Conservation (phyloP, 1,284 basidiomycete genomes). For the Melampsora larici-populina region DNA sequence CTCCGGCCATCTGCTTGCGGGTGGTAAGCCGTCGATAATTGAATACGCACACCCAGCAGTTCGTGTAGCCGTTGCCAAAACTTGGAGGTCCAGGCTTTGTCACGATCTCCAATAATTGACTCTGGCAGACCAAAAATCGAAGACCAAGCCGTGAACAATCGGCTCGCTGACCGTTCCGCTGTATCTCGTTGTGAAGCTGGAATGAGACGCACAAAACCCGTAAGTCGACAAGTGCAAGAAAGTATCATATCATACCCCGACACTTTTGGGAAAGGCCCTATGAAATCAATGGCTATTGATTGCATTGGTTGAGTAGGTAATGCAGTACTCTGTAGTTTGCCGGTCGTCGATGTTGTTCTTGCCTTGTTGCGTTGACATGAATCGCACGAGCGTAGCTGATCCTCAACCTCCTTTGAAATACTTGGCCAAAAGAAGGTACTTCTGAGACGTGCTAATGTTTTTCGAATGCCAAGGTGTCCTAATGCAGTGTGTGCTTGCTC, state of each 20-base stretch:
- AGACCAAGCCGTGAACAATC: too few relatives aligned
- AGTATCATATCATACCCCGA: not conserved
- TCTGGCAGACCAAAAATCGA: too few relatives aligned
- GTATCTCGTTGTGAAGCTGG: not conserved
- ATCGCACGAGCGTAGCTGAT: not conserved
- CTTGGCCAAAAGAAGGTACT: too few relatives aligned
- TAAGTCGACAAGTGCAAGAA: not conserved
- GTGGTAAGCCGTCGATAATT: conserved; percentile 47
- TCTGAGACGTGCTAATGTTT: too few relatives aligned
- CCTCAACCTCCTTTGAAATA: too few relatives aligned
- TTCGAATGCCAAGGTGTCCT: conserved; percentile 10
- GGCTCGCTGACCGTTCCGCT: too few relatives aligned
- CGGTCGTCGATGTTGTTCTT: not conserved
- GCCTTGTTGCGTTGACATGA: conserved; percentile 1
- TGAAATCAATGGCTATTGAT: not conserved
- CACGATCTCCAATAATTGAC: not conserved
- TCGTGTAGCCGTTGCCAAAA: conserved; percentile 49
- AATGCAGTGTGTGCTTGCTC: not conserved
- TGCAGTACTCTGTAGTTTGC: too few relatives aligned
- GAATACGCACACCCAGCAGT: conserved; percentile 45
- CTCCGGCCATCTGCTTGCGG: conserved; percentile 50
- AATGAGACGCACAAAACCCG: not conserved
- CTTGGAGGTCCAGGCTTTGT: not conserved
- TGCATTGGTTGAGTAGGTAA: not conserved
- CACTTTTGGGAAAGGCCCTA: too few relatives aligned